Evolutionary conservation across 352 stramenopile genomes (phyloP).

Genomic region (Pythium aquatile): DNA sequence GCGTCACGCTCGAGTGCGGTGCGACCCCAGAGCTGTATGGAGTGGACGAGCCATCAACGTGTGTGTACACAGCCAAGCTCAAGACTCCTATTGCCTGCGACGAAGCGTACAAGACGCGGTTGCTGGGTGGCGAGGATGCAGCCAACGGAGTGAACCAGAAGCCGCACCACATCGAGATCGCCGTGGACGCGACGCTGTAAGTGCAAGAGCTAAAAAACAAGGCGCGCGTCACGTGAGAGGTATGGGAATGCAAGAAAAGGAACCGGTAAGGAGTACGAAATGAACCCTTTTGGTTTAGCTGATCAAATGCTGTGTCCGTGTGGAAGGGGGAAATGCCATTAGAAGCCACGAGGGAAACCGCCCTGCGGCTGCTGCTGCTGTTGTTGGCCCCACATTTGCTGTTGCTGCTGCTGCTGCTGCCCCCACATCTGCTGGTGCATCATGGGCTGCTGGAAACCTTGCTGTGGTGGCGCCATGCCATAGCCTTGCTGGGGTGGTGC

Average conservation of each 20-base stretch:
- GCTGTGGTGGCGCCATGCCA: conserved; percentile 10
- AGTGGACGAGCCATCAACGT: conserved; percentile 84
- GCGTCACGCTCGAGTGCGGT: conserved; percentile 71
- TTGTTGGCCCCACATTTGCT: conserved; percentile 37
- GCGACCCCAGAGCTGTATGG: conserved; percentile 55
- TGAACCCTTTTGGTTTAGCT: background rate
- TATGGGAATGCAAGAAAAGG: conserved; percentile 1
- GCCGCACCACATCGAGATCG: conserved; percentile 66
- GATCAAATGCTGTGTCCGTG: background rate
- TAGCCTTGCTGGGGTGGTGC: background rate
- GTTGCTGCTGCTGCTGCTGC: conserved; percentile 26
- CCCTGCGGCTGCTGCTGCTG: conserved; percentile 18
- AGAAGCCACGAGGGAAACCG: conserved; percentile 31
- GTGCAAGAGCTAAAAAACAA: background rate
- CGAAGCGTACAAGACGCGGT: conserved; percentile 20
- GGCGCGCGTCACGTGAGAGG: no score
- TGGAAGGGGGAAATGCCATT: background rate
- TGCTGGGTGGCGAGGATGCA: conserved; percentile 18
- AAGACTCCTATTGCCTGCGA: conserved; percentile 75
- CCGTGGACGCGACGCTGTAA: conserved; percentile 51
- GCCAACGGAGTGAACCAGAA: conserved; percentile 7
- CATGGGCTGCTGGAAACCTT: conserved; percentile 27
- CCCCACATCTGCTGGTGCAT: conserved; percentile 26
- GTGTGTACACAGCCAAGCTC: conserved; percentile 83
- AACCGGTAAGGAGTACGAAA: conserved; percentile 1